A percentile compares a stretch with the other conserved stretches of the same genome.
These are phyloP conservation scores for Sesbania bispinosa DNA, from an alignment of 306 rosid species.

Conservation along the genomic window DNA sequence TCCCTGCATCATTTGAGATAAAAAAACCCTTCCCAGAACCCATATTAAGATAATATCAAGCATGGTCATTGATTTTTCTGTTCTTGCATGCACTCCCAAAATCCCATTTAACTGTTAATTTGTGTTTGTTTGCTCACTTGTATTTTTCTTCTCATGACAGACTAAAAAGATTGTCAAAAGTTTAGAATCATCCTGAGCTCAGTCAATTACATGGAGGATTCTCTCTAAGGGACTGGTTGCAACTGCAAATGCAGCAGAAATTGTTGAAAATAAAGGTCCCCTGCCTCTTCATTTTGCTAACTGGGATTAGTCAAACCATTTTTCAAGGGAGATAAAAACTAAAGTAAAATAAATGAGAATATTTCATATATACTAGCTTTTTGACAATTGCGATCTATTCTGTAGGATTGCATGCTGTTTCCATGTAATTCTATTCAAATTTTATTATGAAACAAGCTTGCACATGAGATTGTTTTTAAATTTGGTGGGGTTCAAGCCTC, in stretches of 20 bases:
- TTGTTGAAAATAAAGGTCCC: constrained; percentile 37
- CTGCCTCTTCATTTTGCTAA: constrained; percentile 22
- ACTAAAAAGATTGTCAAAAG: constrained; percentile 62
- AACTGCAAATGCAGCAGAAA: constrained; percentile 27
- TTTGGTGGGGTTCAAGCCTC: background rate
- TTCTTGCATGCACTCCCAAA: background rate
- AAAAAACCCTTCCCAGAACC: background rate
- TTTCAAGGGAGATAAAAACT: background rate
- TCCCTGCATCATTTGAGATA: background rate
- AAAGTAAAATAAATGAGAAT: background rate
- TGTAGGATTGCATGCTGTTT: constrained; percentile 12
- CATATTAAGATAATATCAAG: background rate
- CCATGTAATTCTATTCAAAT: constrained; percentile 13
- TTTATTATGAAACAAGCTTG: background rate
- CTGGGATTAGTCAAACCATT: background rate
- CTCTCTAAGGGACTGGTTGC: constrained; percentile 21
- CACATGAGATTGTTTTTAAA: background rate
- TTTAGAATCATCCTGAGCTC: constrained; percentile 55
- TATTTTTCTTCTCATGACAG: constrained; percentile 37
- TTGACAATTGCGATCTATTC: background rate
- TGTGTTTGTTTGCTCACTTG: constrained; percentile 18
- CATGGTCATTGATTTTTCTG: background rate
- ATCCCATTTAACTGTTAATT: background rate
- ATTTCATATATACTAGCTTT: background rate
- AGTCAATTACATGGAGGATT: constrained; percentile 8